phyloP scores from a whole-genome alignment of 2,329 filamentous ascomycete species.

The Colletotrichum cuscutae region DNA sequence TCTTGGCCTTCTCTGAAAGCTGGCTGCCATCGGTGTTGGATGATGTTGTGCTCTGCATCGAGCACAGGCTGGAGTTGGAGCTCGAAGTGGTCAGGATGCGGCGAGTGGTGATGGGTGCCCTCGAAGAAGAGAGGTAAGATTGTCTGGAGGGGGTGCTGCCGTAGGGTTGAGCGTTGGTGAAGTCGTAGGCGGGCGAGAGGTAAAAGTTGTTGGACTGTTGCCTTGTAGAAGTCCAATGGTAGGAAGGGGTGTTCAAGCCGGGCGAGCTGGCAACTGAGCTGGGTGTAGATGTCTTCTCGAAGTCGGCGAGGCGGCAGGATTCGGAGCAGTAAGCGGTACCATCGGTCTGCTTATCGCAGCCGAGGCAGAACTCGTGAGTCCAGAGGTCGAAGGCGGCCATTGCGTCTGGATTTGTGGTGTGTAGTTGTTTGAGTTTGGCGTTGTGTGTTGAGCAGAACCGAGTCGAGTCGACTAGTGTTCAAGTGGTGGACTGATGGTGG shows the following conservation, averaged over 20 bases:
- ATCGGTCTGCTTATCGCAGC: slow-evolving; percentile 90
- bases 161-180: slow-evolving; percentile 71
- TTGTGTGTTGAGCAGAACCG: not conserved
- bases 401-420: not conserved
- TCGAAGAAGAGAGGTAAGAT: slow-evolving; percentile 50
- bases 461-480: slow-evolving; percentile 7
- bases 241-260: slow-evolving; percentile 60
- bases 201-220: slow-evolving; percentile 64
- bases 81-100: slow-evolving; percentile 73
- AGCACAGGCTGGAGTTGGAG: slow-evolving; percentile 86
- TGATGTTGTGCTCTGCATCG: slow-evolving; percentile 73
- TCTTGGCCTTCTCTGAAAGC: slow-evolving; percentile 80
- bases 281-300: slow-evolving; percentile 75
- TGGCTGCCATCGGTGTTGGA: slow-evolving; percentile 61
- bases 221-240: slow-evolving; percentile 56
- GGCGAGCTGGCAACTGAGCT: slow-evolving; percentile 70
- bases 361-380: slow-evolving; percentile 93
- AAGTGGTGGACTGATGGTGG: not conserved
- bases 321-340: slow-evolving; percentile 91
- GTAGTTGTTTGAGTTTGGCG: not conserved
- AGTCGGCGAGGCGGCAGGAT: slow-evolving; percentile 86
- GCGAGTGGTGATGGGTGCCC: slow-evolving; percentile 41
- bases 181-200: slow-evolving; percentile 81
- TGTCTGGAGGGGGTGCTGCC: slow-evolving; percentile 58
- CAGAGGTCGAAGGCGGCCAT: slow-evolving; percentile 62